Base-by-base conservation (phyloP, 768 basidiomycete species). In the Lactarius tabidus region DNA sequence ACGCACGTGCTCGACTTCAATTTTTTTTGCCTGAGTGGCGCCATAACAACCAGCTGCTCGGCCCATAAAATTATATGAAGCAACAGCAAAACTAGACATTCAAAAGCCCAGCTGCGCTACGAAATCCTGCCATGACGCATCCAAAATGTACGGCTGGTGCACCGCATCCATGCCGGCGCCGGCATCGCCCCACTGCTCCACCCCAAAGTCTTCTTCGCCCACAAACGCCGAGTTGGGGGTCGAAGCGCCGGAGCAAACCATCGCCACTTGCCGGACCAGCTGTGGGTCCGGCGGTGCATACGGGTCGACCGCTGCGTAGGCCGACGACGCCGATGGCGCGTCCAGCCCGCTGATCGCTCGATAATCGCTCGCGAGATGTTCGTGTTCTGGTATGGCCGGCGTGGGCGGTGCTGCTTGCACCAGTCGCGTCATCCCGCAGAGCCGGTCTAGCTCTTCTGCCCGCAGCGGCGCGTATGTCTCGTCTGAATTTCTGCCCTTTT, bases 121-220 rank as follows among this genome's bases (percentile, higher is more conserved):
- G 52, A 90, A 85, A 66, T 79, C 82, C 71, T 84, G 82, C 87
- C 87, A 90, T 1, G 85, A 81, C 20, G 85, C 75, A 70, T 89
- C 85, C 60, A 88, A 69, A 35, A 79, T 77, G 1, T 79, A 78
- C 17, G 77, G 70, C 14, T 57, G 55, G 35, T 35, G 33, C 35
- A 12, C 23, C 29, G 55, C 38, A 29, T n/a, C 20, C 20, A 17
- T 17, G 3, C 36, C 36, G 17, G 5, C 12, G 3, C 35, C 43
- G 15, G 5, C 38, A 36, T 14, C 14, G 17, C 4, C 35, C 53
- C 48, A 51, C 23, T 54, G 51, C n/a, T 52, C 57, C 54, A 57
- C 57, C 33, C 57, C 61, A 38, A 63, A 62, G 29, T 53, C 60
- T 20, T 70, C 45, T 23, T 66, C 45, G 69, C 69, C 17, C 48